Evolutionary conservation across 768 basidiomycete species (phyloP), one percentile per base, ranked within the genome.

Genomic region (Pleurotus giganteus): DNA sequence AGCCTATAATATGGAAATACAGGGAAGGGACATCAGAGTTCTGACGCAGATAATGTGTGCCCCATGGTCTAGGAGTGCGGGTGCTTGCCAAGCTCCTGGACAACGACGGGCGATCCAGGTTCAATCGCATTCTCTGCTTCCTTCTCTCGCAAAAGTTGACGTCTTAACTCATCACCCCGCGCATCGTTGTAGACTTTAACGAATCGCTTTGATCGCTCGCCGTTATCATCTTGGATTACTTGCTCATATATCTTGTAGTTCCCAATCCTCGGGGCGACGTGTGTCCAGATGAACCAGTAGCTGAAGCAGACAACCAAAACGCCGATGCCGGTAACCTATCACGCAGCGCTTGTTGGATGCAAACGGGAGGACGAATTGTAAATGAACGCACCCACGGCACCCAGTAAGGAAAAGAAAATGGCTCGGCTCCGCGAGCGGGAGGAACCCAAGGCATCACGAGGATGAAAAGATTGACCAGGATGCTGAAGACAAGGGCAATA

Each of bases 371-470:
- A n/a, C n/a, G n/a, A n/a, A n/a, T n/a, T n/a, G n/a, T n/a, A n/a
- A n/a, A n/a, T n/a, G n/a, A n/a, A n/a, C 39, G 2, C 19, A 41
- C 39, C 39, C 39, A 41, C 8, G 39, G 39, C 12, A 41, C 39
- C 39, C 39, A 41, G 19, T 41, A 41, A 12, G 39, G 39, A 17
- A 41, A 41, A 17, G 39, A 41, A 17, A 41, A 41, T 7, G 39
- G 39, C 19, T 41, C 15, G 19, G 39, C 39, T 7, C 74, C 74
- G 8, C 70, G 67, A 32, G 57, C 57, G 4, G 74, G 74, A 4
- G 74, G 75, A 2, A 74, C 68, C 74, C 75, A 76, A 13, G 75
- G 74, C 43, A 75, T 65, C 12, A 69, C 65, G 27, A 76, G 71
- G 13, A 75, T 60, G 58, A 70, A 74, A 11, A 74, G 57, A 42